phyloP scores from a whole-genome alignment of 306 rosid species.

The Myrica gale region DNA sequence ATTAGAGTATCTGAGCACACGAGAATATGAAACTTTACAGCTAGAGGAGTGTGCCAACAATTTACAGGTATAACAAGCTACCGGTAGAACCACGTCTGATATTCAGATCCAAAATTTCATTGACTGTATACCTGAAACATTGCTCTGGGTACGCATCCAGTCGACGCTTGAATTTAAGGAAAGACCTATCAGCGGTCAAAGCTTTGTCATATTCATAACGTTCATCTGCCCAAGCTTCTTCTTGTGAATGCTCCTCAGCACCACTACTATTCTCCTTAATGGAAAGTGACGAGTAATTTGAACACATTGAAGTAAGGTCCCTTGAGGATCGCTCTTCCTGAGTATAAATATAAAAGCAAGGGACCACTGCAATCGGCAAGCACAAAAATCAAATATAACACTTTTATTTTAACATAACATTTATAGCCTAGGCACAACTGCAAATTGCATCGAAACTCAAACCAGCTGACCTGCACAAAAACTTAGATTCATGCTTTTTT shows the following conservation, averaged over 20 bases:
- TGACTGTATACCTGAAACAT: slow-evolving; percentile 68
- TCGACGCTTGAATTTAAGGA: slow-evolving; percentile 85
- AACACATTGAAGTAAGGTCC: slow-evolving; percentile 50
- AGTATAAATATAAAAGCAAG: slow-evolving; percentile 77
- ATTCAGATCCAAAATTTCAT: not conserved
- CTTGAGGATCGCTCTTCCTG: slow-evolving; percentile 47
- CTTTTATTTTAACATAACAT: slow-evolving; percentile 1
- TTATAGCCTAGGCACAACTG: not conserved
- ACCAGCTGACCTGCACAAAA: not conserved
- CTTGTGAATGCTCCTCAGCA: slow-evolving; percentile 43
- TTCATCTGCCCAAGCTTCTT: slow-evolving; percentile 67
- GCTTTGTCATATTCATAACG: slow-evolving; percentile 82
- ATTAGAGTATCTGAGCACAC: slow-evolving; percentile 52
- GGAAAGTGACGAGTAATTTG: slow-evolving; percentile 63
- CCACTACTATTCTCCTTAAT: slow-evolving; percentile 42
- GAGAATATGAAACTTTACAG: not conserved
- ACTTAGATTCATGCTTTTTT: not conserved
- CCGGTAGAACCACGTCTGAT: slow-evolving; percentile 4
- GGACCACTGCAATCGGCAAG: slow-evolving; percentile 60
- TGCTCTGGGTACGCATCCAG: slow-evolving; percentile 78
- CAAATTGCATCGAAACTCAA: not conserved
- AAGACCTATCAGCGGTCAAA: slow-evolving; percentile 73
- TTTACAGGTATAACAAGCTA: slow-evolving; percentile 4
- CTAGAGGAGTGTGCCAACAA: slow-evolving; percentile 1
- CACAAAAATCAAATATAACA: slow-evolving; percentile 18